Percentiles rank a stretch among this genome's conserved stretches.
phyloP scores from a whole-genome alignment of 164 flowering plant genomes.

The Akebia trifoliata region DNA sequence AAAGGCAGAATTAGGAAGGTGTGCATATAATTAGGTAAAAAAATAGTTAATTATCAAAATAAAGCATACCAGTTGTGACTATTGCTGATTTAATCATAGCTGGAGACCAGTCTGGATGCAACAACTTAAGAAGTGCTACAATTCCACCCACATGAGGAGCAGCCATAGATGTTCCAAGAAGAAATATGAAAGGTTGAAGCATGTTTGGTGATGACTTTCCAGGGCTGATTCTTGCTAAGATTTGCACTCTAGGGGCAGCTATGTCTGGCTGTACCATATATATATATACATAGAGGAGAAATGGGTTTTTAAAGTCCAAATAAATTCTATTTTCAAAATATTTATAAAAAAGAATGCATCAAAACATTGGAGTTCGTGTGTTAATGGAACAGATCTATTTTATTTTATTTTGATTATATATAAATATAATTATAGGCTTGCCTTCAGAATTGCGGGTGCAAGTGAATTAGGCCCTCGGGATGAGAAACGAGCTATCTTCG shows the following conservation, averaged over 20 bases:
- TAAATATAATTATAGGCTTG: neutral
- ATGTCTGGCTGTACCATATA: conserved; percentile 36
- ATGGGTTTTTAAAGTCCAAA: neutral
- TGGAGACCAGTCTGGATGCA: conserved; percentile 45
- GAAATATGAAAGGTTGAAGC: conserved; percentile 5
- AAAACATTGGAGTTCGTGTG: neutral
- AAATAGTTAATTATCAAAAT: no score
- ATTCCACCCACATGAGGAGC: conserved; percentile 44
- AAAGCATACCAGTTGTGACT: conserved; percentile 41
- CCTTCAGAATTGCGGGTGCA: conserved; percentile 39
- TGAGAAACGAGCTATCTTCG: conserved; percentile 35
- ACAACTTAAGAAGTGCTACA: conserved; percentile 38
- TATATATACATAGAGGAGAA: neutral
- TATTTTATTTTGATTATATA: neutral
- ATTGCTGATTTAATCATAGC: conserved; percentile 49
- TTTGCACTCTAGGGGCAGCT: conserved; percentile 41
- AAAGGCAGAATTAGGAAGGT: no score
- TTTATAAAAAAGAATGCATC: neutral
- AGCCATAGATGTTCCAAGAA: conserved; percentile 51
- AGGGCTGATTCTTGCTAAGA: conserved; percentile 34
- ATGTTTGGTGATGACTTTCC: neutral
- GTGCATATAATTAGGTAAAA: no score
- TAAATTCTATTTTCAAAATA: no score
- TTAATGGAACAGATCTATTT: neutral
- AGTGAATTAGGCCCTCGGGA: conserved; percentile 43